Evolutionary conservation across 2,329 filamentous ascomycete species (phyloP).

Genomic region (Botrytis fabae): DNA sequence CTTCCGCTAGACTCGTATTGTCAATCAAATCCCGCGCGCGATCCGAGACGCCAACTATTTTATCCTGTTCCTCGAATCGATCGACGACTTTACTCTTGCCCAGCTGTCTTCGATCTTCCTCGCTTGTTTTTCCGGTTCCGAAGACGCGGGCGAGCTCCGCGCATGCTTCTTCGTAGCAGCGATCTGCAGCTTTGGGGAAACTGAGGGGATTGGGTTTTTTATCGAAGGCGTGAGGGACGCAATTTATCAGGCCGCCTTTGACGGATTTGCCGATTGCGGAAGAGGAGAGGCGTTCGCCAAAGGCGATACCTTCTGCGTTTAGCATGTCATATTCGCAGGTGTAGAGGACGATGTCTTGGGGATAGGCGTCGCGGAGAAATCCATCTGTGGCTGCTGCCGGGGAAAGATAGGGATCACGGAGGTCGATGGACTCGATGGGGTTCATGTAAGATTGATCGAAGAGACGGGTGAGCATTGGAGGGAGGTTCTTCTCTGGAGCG

Average conservation of each 20-base stretch:
- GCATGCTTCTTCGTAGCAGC: slow-evolving; percentile 40
- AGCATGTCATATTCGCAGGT: slow-evolving; percentile 68
- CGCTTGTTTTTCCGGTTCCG: slow-evolving; percentile 28
- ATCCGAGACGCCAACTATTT: not conserved
- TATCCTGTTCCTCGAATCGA: slow-evolving; percentile 33
- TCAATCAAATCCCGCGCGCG: slow-evolving; percentile 17
- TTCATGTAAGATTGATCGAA: slow-evolving; percentile 64
- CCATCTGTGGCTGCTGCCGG: slow-evolving; percentile 57
- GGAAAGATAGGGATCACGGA: slow-evolving; percentile 56
- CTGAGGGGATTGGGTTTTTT: slow-evolving; percentile 63
- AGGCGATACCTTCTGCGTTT: slow-evolving; percentile 59
- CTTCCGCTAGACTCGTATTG: slow-evolving; percentile 17
- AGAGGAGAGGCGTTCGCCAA: slow-evolving; percentile 57
- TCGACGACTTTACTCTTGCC: slow-evolving; percentile 34
- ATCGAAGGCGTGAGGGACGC: slow-evolving; percentile 65
- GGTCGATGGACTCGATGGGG: slow-evolving; percentile 45
- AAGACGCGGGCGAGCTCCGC: slow-evolving; percentile 37
- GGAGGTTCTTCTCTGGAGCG: slow-evolving; percentile 58
- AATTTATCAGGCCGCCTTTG: slow-evolving; percentile 57
- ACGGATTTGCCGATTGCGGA: slow-evolving; percentile 55
- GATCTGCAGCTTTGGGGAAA: slow-evolving; percentile 38
- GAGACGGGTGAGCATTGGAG: slow-evolving; percentile 58
- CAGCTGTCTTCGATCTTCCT: slow-evolving; percentile 36
- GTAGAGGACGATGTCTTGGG: slow-evolving; percentile 57
- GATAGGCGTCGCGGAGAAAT: slow-evolving; percentile 48